Base-by-base conservation (phyloP, 164 flowering plant species). In the Piper longum region DNA sequence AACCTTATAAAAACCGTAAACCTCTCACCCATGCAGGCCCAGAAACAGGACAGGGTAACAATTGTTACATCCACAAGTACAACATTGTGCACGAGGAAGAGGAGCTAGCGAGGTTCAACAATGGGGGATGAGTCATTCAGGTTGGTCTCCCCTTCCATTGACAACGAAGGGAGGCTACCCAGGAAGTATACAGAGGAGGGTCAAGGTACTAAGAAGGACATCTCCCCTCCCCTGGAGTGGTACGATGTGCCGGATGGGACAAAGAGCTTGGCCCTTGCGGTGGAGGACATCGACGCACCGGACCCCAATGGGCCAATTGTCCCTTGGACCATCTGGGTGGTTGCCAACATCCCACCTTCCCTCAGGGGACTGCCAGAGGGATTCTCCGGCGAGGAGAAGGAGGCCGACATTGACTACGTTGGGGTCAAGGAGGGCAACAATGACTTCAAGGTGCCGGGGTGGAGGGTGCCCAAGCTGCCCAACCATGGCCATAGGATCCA, bases 141-240 rank as follows among this genome's bases (percentile, higher is more conserved):
- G 64, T 44, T 87, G 65, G 82, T 70, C 0, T 81, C 83, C 0
- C 69, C 90, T 0, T 56, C 16, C 16, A 74, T 87, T 62, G 59
- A 74, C 68, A 64, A 82, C 55, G 82, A 80, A 14, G 85, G 90
- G 4, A 72, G 77, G 70, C 41, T 90, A 44, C 87, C 95, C 3
- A 70, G 93, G 57, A 76, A 84, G 63, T 86, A 78, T 79, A 86
- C 89, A 0, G 76, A 56, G 45, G 96, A 86, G 4, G 93, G 96
- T 0, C 91, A 91, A 64, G 98, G 96, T 0, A 87, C 93, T 0
- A 62, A 57, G 65, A 81, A 81, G 72, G 72, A 84, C 76, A 52
- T 82, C 13, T 91, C 98, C 0, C 98, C 98, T 36, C 91, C 88
- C 3, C 4, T 91, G 43, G 90, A 91, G 58, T 91, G 98, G 96